Base-by-base conservation (phyloP, 2,329 filamentous ascomycete species). In the Paraphaeosphaeria sporulosa region DNA sequence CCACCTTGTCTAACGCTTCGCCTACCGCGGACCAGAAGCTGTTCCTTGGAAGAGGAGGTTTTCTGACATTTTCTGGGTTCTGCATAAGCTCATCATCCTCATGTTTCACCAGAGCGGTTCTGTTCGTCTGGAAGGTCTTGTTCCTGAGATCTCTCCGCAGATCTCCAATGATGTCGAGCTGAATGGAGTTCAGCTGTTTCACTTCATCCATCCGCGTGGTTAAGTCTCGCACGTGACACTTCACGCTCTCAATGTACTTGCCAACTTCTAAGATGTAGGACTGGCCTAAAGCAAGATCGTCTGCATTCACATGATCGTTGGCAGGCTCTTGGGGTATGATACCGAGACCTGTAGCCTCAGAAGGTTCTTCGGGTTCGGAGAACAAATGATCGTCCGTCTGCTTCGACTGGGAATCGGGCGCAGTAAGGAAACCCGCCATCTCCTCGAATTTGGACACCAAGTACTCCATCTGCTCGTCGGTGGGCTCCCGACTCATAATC, bases 381-480 rank as follows among this genome's bases (percentile, higher is more conserved):
- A 70, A 69, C 3, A 70, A 40, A 36, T 69, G 58, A 25, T 72
- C 67, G 42, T 71, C 65, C 1, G 66, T 59, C 9, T 60, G 63
- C 19, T 60, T 57, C 0, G 66, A 64, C 21, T 74, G 69, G 19
- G 71, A 50, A 27, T 70, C 69, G 7, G 72, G 71, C 7, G 68
- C 66, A 8, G 71, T 68, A 17, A 77, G 73, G 44, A 66, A 69
- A 1, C 62, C 61, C 7, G 70, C 69, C 64, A 77, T 74, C 50
- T 69, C 65, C 57, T 77, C 74, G 48, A 77, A 72, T 47, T 72
- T 70, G 15, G 64, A 62, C 2, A 77, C 64, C 21, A 77, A 68
- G 50, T 73, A 76, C 48, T 76, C 72, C 68, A 77, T 71, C 57
- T 77, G 73, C 30, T 71, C 67, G 25, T 74, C 72, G 36, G 68